Percentiles rank a stretch among this genome's conserved stretches.
Evolutionary conservation across 2,329 filamentous ascomycete species (phyloP).

Genomic region (Fonsecaea nubica): DNA sequence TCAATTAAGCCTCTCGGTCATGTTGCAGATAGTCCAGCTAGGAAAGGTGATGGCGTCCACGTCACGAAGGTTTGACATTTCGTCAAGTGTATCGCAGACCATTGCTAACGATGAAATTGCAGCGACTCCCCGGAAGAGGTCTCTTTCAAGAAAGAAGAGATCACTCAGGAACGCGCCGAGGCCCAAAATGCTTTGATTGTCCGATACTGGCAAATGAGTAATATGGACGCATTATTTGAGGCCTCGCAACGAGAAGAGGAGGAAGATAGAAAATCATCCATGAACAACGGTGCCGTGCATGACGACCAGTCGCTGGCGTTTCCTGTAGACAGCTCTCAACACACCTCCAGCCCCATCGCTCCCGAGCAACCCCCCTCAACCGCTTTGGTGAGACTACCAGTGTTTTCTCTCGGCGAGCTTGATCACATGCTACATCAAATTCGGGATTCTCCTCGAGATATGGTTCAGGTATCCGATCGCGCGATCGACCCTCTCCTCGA

Average conservation of each 20-base stretch:
- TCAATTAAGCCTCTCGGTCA: slow-evolving; percentile 50
- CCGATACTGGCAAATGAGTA: slow-evolving; percentile 50
- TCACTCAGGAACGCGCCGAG: slow-evolving; percentile 51
- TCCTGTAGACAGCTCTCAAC: slow-evolving; percentile 17
- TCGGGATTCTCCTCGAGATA: slow-evolving; percentile 47
- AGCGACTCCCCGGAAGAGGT: slow-evolving; percentile 38
- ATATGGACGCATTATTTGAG: slow-evolving; percentile 48
- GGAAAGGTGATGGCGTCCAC: slow-evolving; percentile 45
- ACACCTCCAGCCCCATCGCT: slow-evolving; percentile 23
- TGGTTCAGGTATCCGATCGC: slow-evolving; percentile 48
- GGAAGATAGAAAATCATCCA: slow-evolving; percentile 41
- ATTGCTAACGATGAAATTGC: slow-evolving; percentile 4
- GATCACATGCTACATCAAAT: slow-evolving; percentile 46
- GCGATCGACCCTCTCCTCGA: slow-evolving; percentile 46
- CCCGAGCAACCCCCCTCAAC: slow-evolving; percentile 33
- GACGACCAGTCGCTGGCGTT: slow-evolving; percentile 28
- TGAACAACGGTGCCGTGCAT: slow-evolving; percentile 30
- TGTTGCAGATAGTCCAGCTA: slow-evolving; percentile 50
- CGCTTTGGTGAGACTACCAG: slow-evolving; percentile 41
- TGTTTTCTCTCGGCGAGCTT: slow-evolving; percentile 45
- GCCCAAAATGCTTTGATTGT: slow-evolving; percentile 53
- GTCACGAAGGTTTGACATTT: slow-evolving; percentile 36
- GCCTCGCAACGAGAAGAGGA: slow-evolving; percentile 46
- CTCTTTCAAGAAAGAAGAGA: slow-evolving; percentile 43
- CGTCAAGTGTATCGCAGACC: not conserved